These are phyloP conservation scores for Nemania abortiva DNA, from an alignment of 2,329 filamentous ascomycete species.

Conservation along the genomic window DNA sequence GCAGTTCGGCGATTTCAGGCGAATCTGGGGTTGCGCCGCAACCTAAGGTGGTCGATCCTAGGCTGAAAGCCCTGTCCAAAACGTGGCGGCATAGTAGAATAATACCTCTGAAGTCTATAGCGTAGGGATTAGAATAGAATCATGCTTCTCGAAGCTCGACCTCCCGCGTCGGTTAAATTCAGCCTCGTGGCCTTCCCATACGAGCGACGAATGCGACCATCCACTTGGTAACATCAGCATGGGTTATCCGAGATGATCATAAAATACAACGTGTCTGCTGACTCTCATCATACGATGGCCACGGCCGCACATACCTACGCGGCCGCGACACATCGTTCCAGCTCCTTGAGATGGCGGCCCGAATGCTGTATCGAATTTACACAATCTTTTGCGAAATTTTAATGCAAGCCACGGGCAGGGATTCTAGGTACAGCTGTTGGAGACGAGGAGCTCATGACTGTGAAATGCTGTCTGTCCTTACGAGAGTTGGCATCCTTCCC, in stretches of 20 bases:
- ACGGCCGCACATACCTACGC: constrained; percentile 9
- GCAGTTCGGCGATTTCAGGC: neutral
- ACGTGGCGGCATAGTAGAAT: constrained; percentile 2
- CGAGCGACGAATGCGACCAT: constrained; percentile 23
- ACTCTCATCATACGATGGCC: constrained; percentile 33
- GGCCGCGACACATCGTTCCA: constrained; percentile 18
- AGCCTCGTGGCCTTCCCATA: constrained; percentile 20
- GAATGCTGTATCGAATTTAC: constrained; percentile 23
- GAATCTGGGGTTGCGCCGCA: constrained; percentile 3
- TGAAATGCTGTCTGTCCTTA: constrained; percentile 5
- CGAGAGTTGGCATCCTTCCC: constrained; percentile 11
- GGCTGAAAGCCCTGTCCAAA: constrained; percentile 13
- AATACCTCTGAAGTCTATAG: constrained; percentile 11
- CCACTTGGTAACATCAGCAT: constrained; percentile 21
- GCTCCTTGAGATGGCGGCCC: constrained; percentile 20
- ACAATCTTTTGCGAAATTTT: constrained; percentile 6
- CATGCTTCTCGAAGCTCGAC: constrained; percentile 8
- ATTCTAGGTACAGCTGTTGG: neutral
- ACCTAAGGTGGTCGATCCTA: constrained; percentile 12
- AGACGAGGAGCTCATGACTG: constrained; percentile 1
- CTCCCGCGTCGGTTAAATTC: constrained; percentile 14
- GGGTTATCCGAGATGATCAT: neutral
- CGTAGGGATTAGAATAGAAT: neutral
- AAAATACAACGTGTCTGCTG: constrained; percentile 25
- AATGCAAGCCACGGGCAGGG: constrained; percentile 17